Conservation (phyloP, 139 green algal genomes). For the Deuterostichococcus epilithicus region DNA sequence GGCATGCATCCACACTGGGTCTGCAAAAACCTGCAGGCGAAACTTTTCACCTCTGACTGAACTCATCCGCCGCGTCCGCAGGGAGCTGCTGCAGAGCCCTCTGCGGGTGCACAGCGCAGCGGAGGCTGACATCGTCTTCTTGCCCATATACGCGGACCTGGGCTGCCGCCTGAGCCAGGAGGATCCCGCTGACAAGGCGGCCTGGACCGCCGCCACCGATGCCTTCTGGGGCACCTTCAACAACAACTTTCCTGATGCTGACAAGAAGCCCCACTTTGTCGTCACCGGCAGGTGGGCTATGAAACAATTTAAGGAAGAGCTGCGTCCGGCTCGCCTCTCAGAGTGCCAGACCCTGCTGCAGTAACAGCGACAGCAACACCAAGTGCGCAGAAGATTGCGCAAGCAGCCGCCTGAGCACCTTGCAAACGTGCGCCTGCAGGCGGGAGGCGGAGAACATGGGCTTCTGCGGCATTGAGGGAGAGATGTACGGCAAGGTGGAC, state of each 20-base stretch:
- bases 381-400: no score
- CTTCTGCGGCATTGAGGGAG: background rate
- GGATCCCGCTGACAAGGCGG: no score
- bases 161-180: background rate
- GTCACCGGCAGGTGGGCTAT: background rate
- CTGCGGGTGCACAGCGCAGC: background rate
- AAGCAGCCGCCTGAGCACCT: no score
- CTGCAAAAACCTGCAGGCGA: no score
- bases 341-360: no score
- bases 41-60: no score
- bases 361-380: no score
- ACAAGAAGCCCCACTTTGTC: background rate
- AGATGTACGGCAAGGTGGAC: background rate
- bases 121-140: background rate
- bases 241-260: background rate
- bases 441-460: background rate
- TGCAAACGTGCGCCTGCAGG: no score
- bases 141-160: background rate
- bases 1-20: no score
- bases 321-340: no score
- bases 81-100: background rate
- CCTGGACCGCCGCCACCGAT: background rate
- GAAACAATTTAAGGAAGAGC: no score
- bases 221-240: background rate
- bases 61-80: no score